Conservation (phyloP, 2,329 filamentous ascomycete genomes). For the Ophiognomonia clavigignenti-juglandacearum region DNA sequence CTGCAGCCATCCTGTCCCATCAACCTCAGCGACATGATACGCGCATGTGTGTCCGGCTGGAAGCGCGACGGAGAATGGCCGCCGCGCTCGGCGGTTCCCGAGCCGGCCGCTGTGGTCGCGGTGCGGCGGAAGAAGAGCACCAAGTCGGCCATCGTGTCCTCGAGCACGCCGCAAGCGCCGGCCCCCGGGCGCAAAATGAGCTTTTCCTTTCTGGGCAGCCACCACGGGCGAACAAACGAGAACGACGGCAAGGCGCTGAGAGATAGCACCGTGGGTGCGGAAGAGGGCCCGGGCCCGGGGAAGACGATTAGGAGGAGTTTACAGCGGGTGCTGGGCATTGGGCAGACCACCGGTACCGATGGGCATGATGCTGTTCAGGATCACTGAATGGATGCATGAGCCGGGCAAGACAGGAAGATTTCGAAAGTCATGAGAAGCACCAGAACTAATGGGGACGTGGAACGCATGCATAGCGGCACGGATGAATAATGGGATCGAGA, state of each 20-base stretch:
- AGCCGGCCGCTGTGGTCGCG: conserved; percentile 35
- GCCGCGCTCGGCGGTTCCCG: conserved; percentile 50
- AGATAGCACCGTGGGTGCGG: conserved; percentile 11
- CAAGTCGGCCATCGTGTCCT: conserved; percentile 11
- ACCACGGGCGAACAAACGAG: conserved; percentile 8
- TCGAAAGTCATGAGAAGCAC: too few species aligned
- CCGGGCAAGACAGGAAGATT: too few species aligned
- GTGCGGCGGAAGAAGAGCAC: conserved; percentile 34
- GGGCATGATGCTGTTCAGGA: conserved; percentile 4
- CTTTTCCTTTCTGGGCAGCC: conserved; percentile 19
- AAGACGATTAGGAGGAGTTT: conserved; percentile 42
- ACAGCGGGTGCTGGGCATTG: conserved; percentile 40
- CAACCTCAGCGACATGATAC: conserved; percentile 76
- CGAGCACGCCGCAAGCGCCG: not conserved
- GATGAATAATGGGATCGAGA: too few species aligned
- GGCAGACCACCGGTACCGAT: conserved; percentile 18
- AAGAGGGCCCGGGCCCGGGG: conserved; percentile 23
- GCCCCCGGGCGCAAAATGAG: conserved; percentile 18
- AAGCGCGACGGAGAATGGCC: conserved; percentile 94
- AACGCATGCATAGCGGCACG: too few species aligned
- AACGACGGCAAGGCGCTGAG: conserved; percentile 8
- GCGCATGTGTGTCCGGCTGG: conserved; percentile 83
- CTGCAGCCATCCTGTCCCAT: conserved; percentile 84
- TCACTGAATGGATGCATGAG: conserved; percentile 3
- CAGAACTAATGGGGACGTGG: too few species aligned